phyloP scores from a whole-genome alignment of 2,329 filamentous ascomycete species.

The Tolypocladium ovalisporum region DNA sequence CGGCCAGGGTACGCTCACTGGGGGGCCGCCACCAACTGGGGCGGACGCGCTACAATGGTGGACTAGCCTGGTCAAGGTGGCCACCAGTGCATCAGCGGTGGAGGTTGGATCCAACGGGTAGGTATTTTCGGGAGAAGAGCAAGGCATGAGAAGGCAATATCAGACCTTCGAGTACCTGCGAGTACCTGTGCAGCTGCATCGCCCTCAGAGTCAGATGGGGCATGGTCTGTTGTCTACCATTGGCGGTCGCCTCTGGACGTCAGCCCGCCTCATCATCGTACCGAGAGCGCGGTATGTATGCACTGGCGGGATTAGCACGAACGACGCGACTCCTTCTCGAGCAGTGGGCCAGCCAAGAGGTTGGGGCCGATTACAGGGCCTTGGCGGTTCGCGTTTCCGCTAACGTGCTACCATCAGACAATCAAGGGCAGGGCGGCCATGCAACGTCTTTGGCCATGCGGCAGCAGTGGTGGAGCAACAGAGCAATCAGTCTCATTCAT shows the following conservation, averaged over 20 bases:
- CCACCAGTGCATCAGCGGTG: background rate
- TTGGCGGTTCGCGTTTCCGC: background rate
- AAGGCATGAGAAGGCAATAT: background rate
- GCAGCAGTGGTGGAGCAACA: background rate
- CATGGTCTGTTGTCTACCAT: background rate
- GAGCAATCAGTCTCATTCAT: background rate
- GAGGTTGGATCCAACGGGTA: background rate
- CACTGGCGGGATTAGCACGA: background rate
- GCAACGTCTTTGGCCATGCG: background rate
- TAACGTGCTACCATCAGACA: background rate
- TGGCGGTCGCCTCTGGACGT: background rate
- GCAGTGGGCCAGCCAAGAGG: slow-evolving; percentile 1
- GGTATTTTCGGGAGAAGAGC: background rate
- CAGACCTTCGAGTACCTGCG: too few relatives aligned
- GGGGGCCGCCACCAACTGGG: background rate
- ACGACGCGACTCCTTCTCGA: background rate
- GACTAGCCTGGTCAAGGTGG: background rate
- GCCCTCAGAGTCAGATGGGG: background rate
- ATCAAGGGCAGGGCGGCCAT: background rate
- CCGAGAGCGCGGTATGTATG: background rate
- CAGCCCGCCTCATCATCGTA: background rate
- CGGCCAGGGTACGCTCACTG: background rate
- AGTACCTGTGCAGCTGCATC: background rate
- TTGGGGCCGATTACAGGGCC: background rate
- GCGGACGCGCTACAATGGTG: background rate